Base-by-base conservation (phyloP, 495 filamentous ascomycete genomes). In the Hypoxylon rickii region DNA sequence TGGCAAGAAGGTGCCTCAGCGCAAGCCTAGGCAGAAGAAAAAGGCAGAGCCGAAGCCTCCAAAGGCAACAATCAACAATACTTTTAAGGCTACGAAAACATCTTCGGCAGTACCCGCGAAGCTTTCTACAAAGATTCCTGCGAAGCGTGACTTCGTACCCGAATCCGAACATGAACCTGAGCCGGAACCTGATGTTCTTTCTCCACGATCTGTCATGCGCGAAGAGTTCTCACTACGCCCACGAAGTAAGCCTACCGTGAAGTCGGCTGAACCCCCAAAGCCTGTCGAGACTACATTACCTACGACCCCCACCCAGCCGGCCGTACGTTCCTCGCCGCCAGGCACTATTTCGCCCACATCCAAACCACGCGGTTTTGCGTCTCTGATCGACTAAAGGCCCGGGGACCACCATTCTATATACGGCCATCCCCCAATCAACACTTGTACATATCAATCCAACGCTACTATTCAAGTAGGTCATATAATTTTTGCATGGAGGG, bases 261-360 rank as follows among this genome's bases (percentile, higher is more conserved):
- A 52, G 2, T 21, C 45, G 7, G 19, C 24, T 7, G 44, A 20
- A 18, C 13, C 44, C 3, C 58, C 43, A 20, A 63, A 61, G 20
- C 13, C 13, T 21, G 13, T 26, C 5, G 48, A 54, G 3, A 6
- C 26, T 6, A 40, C 3, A 34, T 47, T 44, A 17, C 65, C 65
- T 13, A 55, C 24, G 6, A 68, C 66, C 24, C 65, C 65, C 3
- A 36, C 51, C 7, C 63, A 53, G 13, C 55, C 55, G 32, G 15
- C 38, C 12, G 13, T 15, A 7, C 64, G 29, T 2, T 21, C 34
- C 4, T 49, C 40, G 15, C 32, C 48, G 22, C 64, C 11, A 4
- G 61, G 63, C n/a, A 76, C 76, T 0, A 73, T 77, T 33, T 77
- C 76, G 5, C 74, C 76, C 2, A 64, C 47, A 13, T 75, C 74